Evolutionary conservation across 345 rosid species (phyloP).

Genomic region (Viola odorata): DNA sequence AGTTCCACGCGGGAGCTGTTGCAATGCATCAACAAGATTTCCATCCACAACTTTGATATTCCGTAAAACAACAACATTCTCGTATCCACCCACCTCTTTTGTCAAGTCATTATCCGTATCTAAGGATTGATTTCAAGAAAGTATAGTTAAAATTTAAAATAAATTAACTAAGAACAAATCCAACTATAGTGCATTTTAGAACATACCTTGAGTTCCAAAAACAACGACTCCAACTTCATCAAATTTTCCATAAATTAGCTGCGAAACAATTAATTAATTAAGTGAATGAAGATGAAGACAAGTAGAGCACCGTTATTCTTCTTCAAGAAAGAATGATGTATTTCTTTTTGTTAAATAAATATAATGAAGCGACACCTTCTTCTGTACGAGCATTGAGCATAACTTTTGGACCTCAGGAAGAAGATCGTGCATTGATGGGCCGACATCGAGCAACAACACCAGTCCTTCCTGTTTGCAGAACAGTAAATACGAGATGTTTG

Average conservation of each 20-base stretch:
- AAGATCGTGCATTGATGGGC: slow-evolving; percentile 68
- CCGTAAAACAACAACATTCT: slow-evolving; percentile 49
- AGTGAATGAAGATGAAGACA: not conserved
- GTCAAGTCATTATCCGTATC: slow-evolving; percentile 72
- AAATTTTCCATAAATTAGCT: slow-evolving; percentile 65
- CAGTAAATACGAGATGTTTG: too few species aligned
- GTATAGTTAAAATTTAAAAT: too few species aligned
- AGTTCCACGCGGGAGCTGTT: slow-evolving; percentile 64
- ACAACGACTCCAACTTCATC: slow-evolving; percentile 82
- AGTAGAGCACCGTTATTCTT: not conserved
- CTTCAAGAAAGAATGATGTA: too few species aligned
- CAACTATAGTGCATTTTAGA: not conserved
- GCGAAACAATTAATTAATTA: slow-evolving; percentile 18
- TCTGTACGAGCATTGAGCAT: slow-evolving; percentile 66
- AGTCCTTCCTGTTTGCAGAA: slow-evolving; percentile 53
- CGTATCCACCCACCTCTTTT: slow-evolving; percentile 80
- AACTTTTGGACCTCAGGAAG: slow-evolving; percentile 61
- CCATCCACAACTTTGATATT: slow-evolving; percentile 70
- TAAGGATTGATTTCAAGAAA: slow-evolving; percentile 9
- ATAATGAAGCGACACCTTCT: slow-evolving; percentile 45
- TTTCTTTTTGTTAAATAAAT: not conserved
- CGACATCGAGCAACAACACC: slow-evolving; percentile 79
- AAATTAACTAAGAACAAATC: not conserved
- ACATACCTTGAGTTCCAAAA: slow-evolving; percentile 78
- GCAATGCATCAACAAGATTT: slow-evolving; percentile 38